A percentile compares a stretch with the other conserved stretches of the same genome.
Conservation (phyloP, 176 grass and related monocot genomes). For the Juncus inflexus region DNA sequence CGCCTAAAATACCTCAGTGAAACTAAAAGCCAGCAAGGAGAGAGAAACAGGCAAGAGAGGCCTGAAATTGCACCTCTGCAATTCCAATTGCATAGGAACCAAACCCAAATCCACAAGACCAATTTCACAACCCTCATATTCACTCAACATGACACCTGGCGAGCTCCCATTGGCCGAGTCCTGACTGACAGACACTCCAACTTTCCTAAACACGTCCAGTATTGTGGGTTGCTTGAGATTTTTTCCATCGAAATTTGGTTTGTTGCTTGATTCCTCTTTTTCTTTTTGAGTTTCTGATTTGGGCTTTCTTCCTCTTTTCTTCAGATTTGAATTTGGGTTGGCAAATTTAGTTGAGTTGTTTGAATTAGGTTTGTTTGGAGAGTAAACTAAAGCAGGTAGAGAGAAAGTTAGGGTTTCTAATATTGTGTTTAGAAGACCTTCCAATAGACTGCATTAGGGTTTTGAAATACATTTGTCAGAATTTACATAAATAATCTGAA, state of each 20-base stretch:
- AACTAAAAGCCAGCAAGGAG: slow-evolving; percentile 45
- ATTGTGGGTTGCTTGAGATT: slow-evolving; percentile 59
- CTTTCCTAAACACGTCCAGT: slow-evolving; percentile 71
- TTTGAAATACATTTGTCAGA: slow-evolving; percentile 2
- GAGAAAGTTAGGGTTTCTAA: slow-evolving; percentile 54
- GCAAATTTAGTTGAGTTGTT: slow-evolving; percentile 38
- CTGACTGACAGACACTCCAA: slow-evolving; percentile 55
- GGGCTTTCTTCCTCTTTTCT: slow-evolving; percentile 35
- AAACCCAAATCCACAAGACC: slow-evolving; percentile 61
- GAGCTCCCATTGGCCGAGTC: slow-evolving; percentile 44
- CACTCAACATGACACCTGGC: slow-evolving; percentile 38
- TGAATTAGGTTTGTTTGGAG: slow-evolving; percentile 43
- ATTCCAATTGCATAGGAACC: slow-evolving; percentile 56
- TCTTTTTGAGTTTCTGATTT: slow-evolving; percentile 57
- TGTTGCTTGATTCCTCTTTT: slow-evolving; percentile 38
- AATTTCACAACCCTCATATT: slow-evolving; percentile 52
- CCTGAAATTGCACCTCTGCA: slow-evolving; percentile 84
- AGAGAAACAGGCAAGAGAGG: slow-evolving; percentile 55
- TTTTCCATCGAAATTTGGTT: slow-evolving; percentile 38
- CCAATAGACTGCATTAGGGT: slow-evolving; percentile 60
- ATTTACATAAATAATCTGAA: too few species aligned
- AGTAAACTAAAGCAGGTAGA: slow-evolving; percentile 63
- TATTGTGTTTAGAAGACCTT: slow-evolving; percentile 56
- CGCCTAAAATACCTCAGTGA: neutral
- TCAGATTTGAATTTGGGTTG: slow-evolving; percentile 28